Conservation (phyloP, 768 basidiomycete genomes). For the Tulasnella sp. region DNA sequence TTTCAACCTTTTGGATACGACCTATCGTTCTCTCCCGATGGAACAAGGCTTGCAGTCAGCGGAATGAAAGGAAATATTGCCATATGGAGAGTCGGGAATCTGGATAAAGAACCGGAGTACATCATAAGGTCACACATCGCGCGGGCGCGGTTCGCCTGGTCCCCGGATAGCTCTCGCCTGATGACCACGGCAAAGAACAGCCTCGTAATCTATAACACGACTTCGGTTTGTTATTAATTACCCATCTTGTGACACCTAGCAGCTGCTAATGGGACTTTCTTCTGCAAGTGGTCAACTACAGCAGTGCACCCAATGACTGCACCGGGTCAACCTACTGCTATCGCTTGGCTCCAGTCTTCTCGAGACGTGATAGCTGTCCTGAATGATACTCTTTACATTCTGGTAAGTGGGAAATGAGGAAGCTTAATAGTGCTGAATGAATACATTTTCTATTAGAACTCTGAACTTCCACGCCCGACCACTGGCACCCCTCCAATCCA, state of each 20-base stretch:
- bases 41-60: conserved; percentile 66
- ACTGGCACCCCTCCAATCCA: too few species aligned
- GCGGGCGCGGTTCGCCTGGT: conserved; percentile 66
- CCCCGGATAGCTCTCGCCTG: conserved; percentile 64
- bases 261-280: conserved; percentile 33
- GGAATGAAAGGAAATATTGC: conserved; percentile 41
- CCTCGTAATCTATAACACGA: conserved; percentile 63
- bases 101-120: conserved; percentile 48
- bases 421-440: too few species aligned
- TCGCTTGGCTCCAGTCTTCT: conserved; percentile 41
- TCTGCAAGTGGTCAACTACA: conserved; percentile 48
- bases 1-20: conserved; percentile 40
- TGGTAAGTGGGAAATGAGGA: too few species aligned
- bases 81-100: conserved; percentile 35
- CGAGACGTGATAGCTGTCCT: too few species aligned
- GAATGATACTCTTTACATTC: too few species aligned
- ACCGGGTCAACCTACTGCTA: conserved; percentile 39
- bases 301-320: conserved; percentile 49
- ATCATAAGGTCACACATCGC: conserved; percentile 32
- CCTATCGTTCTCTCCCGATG: conserved; percentile 72
- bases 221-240: conserved; percentile 42
- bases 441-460: too few species aligned
- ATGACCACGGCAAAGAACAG: conserved; percentile 61
- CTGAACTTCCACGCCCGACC: too few species aligned
- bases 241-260: not conserved